These are phyloP conservation scores for Infundibulicybe gibba DNA, from an alignment of 768 basidiomycete species.

Conservation along the genomic window DNA sequence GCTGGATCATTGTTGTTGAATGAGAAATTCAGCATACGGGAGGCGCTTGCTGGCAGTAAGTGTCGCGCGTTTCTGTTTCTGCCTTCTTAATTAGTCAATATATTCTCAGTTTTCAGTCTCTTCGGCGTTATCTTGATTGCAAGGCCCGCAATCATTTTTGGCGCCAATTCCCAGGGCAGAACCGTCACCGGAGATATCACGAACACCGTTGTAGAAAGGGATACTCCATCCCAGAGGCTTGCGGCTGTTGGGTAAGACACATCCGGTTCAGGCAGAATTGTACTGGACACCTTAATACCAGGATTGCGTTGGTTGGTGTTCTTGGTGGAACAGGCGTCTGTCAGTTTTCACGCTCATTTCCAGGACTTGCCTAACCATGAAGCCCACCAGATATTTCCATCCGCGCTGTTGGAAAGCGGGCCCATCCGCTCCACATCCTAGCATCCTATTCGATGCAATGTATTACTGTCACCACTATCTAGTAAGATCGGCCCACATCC, in stretches of 20 bases:
- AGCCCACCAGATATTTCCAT: slow-evolving; percentile 29
- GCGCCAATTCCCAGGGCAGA: slow-evolving; percentile 9
- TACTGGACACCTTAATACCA: slow-evolving; percentile 9
- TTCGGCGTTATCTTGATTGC: slow-evolving; percentile 63
- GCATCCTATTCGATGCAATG: background rate
- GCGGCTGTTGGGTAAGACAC: slow-evolving; percentile 41
- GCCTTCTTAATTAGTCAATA: background rate
- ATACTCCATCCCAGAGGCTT: slow-evolving; percentile 34
- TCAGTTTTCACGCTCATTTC: slow-evolving; percentile 19
- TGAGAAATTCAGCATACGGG: slow-evolving; percentile 39
- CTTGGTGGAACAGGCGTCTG: slow-evolving; percentile 47
- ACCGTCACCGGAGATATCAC: background rate
- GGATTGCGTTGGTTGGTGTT: slow-evolving; percentile 47
- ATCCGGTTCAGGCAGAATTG: no score
- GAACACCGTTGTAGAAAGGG: slow-evolving; percentile 6
- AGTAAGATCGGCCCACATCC: background rate
- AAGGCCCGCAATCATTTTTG: slow-evolving; percentile 57
- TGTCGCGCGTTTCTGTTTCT: background rate
- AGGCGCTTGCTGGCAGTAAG: slow-evolving; percentile 26
- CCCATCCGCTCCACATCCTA: slow-evolving; percentile 64
- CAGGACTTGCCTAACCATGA: background rate
- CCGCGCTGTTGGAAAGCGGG: slow-evolving; percentile 71
- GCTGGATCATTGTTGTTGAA: slow-evolving; percentile 44
- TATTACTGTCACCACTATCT: background rate
- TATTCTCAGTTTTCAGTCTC: slow-evolving; percentile 47